Evolutionary conservation across 2,329 filamentous ascomycete genomes (phyloP), one percentile per base, ranked within the genome.

Genomic region (Gyromitra esculenta): DNA sequence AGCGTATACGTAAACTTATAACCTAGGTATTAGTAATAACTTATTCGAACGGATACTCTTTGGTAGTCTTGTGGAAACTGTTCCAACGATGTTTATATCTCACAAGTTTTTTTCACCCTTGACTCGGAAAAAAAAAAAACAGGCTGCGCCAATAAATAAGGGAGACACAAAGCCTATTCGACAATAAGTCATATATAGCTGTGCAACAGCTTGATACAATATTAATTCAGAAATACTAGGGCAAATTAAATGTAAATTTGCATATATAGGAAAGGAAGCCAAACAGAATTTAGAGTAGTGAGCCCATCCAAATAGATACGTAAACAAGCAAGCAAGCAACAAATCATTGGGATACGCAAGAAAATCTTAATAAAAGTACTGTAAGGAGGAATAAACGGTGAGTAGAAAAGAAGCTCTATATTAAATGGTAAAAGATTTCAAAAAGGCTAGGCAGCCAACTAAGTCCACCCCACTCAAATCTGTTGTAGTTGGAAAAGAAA

Each of bases 401-500:
- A 57, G 64, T 8, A 63, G 39, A 21, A 69, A 59, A 41, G 25
- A 63, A 43, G 18, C 39, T 75, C 71, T 69, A 74, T 69, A 69
- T 31, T 74, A 74, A 62, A 69, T 45, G 35, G 64, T 62, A 63
- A 21, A 25, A 68, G 39, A 63, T 31, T 56, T 45, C 48, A 41
- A 52, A 52, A 60, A 31, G 54, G 18, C 54, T 73, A 66, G 59
- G 54, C 62, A 67, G 43, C 70, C 52, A 73, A n/a, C 60, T n/a
- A 18, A 25, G 37, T 25, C 31, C 50, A 57, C 31, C 54, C 25
- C 37, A 45, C 18, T 43, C 48, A 35, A 57, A 18, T 64, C 37
- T 59, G 64, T n/a, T 63, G 35, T 8, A 50, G 57, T 63, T 48
- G 45, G 64, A 59, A 54, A 74, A 64, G 35, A 57, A 63, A 54